phyloP scores from a whole-genome alignment of 1,284 basidiomycete species.

The Ceratobasidium sp. region DNA sequence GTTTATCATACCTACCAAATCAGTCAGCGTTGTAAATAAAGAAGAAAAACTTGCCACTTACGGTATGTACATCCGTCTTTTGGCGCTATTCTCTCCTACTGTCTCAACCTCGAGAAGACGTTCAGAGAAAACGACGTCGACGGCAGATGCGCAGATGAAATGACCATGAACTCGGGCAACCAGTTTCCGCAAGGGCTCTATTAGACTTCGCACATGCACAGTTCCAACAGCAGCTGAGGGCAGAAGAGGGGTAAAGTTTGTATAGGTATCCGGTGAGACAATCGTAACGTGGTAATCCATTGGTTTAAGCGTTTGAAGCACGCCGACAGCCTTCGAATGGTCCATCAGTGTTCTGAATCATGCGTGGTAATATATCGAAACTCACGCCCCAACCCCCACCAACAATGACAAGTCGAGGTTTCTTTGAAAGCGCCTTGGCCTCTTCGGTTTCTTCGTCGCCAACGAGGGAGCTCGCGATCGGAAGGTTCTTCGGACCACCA shows the following conservation, averaged over 20 bases:
- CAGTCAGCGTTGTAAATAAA: background rate
- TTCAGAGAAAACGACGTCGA: slow-evolving; percentile 87
- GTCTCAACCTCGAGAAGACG: slow-evolving; percentile 87
- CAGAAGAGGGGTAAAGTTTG: slow-evolving; percentile 82
- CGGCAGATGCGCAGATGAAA: slow-evolving; percentile 81
- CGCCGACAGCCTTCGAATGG: slow-evolving; percentile 76
- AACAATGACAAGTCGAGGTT: slow-evolving; percentile 89
- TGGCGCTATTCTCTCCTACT: slow-evolving; percentile 57
- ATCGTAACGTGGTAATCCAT: slow-evolving; percentile 93
- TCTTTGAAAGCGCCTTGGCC: slow-evolving; percentile 64
- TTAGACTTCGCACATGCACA: slow-evolving; percentile 85
- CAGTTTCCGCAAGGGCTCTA: slow-evolving; percentile 91
- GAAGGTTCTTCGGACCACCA: slow-evolving; percentile 92
- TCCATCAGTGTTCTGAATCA: slow-evolving; percentile 8
- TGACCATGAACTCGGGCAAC: slow-evolving; percentile 89
- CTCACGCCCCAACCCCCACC: slow-evolving; percentile 96
- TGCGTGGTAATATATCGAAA: slow-evolving; percentile 45
- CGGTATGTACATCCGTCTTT: slow-evolving; percentile 77
- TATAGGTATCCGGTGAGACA: slow-evolving; percentile 67
- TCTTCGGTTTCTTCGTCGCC: slow-evolving; percentile 78
- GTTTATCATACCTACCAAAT: slow-evolving; percentile 77
- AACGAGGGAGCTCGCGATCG: slow-evolving; percentile 69
- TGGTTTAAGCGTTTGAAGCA: slow-evolving; percentile 75
- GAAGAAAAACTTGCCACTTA: slow-evolving; percentile 59
- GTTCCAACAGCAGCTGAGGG: slow-evolving; percentile 86